Evolutionary conservation across 495 filamentous ascomycete genomes (phyloP), one percentile per base, ranked within the genome.

Genomic region (Echria macrotheca): DNA sequence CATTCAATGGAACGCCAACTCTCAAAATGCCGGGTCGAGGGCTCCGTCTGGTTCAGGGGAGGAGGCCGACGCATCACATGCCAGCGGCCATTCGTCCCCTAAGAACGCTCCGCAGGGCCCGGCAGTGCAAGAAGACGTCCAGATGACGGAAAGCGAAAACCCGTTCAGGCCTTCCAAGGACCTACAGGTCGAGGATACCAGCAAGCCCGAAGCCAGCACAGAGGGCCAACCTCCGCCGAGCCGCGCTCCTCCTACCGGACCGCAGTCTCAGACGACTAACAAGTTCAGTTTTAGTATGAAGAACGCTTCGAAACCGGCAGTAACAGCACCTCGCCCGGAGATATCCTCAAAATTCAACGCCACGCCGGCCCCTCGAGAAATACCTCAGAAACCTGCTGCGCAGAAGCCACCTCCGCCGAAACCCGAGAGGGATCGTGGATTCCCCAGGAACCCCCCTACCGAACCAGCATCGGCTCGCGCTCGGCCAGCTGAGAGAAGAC

Each of bases 221-320:
- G 69, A 67, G 43, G 66, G 70, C 40, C 58, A 53, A 55, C 64
- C 44, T 4, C 77, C 76, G 6, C 60, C 63, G 11, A 68, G 63
- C 36, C 70, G 79, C 50, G 64, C 73, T n/a, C 63, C 75, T 11
- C 64, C 72, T 12, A 64, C 69, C 5, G 68, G 77, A 19, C 70
- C 77, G 29, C 72, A 78, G 35, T 48, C 46, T 4, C 58, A 57
- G 26, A 60, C 65, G 14, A 42, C 62, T 12, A 83, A 82, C 29
- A 91, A 89, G 62, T 88, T 95, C 56, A 89, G 86, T 57, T 95
- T 95, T 65, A 85, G 87, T 10, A 84, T 95, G 65, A 94, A 93
- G 61, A 71, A 80, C 23, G 66, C 75, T 11, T 69, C 58, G 0
- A 93, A 93, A 50, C 67, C 79, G 17, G 67, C 75, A 5, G 63